phyloP scores from a whole-genome alignment of 192 early-diverging fungal genomes.

The Endogone sp. region DNA sequence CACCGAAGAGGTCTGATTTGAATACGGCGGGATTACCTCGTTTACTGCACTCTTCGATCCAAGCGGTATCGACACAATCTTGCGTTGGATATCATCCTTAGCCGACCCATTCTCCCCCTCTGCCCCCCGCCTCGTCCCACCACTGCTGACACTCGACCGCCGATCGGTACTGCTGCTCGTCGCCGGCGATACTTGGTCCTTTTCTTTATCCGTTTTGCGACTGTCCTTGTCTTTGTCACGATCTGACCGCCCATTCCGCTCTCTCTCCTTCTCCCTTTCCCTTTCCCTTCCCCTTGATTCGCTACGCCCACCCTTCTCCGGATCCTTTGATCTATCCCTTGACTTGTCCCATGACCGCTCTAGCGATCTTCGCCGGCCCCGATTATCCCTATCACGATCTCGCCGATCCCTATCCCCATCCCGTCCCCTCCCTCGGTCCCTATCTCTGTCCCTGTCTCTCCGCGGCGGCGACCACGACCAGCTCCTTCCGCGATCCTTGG shows the following conservation, averaged over 20 bases:
- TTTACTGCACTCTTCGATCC: background rate
- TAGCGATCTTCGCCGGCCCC: background rate
- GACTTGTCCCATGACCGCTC: background rate
- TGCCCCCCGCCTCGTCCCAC: background rate
- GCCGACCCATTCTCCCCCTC: background rate
- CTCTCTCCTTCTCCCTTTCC: background rate
- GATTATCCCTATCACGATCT: background rate
- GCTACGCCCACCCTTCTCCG: background rate
- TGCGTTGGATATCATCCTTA: background rate
- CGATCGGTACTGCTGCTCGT: background rate
- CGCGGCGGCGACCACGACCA: background rate
- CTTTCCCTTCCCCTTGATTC: background rate
- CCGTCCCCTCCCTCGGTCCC: background rate
- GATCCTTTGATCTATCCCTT: background rate
- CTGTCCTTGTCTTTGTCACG: background rate
- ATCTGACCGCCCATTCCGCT: background rate
- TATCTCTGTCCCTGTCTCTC: background rate
- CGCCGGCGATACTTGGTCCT: background rate
- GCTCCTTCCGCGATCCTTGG: background rate
- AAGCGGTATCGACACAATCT: background rate
- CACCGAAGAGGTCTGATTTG: background rate
- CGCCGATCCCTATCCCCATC: background rate
- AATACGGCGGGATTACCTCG: background rate
- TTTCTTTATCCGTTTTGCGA: background rate
- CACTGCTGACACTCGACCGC: background rate